Conservation (phyloP, 2,329 filamentous ascomycete genomes). For the Scedosporium apiospermum region DNA sequence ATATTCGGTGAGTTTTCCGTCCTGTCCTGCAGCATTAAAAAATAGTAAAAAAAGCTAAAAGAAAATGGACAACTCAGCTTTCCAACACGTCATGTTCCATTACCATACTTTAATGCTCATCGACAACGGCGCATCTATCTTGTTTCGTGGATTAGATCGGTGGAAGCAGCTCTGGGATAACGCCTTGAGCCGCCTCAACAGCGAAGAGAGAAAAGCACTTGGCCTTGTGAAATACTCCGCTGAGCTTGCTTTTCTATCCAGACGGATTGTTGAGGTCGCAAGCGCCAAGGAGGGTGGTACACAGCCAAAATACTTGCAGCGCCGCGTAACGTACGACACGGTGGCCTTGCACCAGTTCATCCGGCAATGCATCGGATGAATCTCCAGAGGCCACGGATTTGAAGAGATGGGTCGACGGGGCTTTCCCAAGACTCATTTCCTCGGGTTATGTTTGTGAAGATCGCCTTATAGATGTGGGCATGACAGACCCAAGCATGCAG, state of each 20-base stretch:
- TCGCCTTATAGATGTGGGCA: too few relatives aligned
- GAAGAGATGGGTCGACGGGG: too few relatives aligned
- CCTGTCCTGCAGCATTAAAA: background rate
- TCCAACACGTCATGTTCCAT: background rate
- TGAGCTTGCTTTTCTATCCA: background rate
- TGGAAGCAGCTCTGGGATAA: background rate
- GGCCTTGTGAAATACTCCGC: background rate
- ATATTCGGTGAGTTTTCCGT: background rate
- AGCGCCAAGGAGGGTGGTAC: background rate
- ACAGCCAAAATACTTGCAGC: background rate
- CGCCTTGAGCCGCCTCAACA: background rate
- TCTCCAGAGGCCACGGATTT: too few relatives aligned
- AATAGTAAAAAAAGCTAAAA: background rate
- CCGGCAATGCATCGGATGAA: background rate
- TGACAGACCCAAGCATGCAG: too few relatives aligned
- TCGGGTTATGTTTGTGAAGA: too few relatives aligned
- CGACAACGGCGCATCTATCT: background rate
- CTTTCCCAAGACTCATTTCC: too few relatives aligned
- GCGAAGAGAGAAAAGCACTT: background rate
- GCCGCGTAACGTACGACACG: background rate
- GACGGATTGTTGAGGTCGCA: background rate
- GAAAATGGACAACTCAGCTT: background rate
- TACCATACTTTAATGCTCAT: background rate
- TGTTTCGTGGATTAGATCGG: background rate
- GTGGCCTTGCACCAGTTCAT: background rate